Conservation (phyloP, 2,329 filamentous ascomycete genomes). For the Monosporascus cannonballus region DNA sequence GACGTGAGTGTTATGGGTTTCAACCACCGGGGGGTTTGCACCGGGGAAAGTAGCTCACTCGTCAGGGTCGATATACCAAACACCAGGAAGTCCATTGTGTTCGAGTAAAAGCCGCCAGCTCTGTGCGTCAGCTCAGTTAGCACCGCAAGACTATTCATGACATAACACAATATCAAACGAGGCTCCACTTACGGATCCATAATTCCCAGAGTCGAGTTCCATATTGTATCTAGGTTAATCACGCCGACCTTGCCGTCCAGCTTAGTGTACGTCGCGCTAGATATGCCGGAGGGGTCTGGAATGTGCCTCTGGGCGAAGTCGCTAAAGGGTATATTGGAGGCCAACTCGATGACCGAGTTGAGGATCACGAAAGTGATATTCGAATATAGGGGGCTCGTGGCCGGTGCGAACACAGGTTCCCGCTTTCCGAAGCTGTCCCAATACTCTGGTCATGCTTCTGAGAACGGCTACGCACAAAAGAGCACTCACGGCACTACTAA, state of each 20-base stretch:
- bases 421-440: conserved; percentile 22
- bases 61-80: conserved; percentile 36
- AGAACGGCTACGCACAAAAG: not conserved
- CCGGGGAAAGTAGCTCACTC: conserved; percentile 32
- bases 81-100: conserved; percentile 33
- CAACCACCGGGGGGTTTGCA: conserved; percentile 37
- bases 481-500: conserved; percentile 6
- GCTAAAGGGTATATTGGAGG: conserved; percentile 32
- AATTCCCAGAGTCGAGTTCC: conserved; percentile 28
- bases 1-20: conserved; percentile 35
- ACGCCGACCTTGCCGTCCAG: conserved; percentile 28
- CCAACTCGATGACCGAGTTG: conserved; percentile 37
- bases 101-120: conserved; percentile 37
- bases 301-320: conserved; percentile 35
- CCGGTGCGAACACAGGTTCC: conserved; percentile 35
- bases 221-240: conserved; percentile 27
- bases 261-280: conserved; percentile 29
- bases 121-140: not conserved
- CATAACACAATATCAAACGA: not conserved
- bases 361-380: conserved; percentile 41
- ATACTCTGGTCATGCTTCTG: conserved; percentile 13
- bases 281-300: conserved; percentile 35
- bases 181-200: conserved; percentile 25
- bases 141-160: not conserved
- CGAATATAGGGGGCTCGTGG: conserved; percentile 41